Base-by-base conservation (phyloP, 495 filamentous ascomycete genomes). In the Lasiosphaeria miniovina region DNA sequence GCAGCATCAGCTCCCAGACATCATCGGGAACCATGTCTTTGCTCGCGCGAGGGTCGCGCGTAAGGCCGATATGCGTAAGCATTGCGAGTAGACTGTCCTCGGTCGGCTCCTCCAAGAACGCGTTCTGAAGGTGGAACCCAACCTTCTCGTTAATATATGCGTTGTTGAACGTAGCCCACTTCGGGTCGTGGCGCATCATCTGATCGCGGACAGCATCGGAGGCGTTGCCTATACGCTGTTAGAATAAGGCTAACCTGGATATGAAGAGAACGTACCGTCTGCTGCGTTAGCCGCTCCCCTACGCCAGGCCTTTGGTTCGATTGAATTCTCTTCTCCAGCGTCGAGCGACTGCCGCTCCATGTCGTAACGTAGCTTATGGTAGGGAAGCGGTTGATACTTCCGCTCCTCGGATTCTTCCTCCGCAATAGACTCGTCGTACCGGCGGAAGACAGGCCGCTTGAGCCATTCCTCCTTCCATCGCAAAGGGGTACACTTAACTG, bases 151-250 rank as follows among this genome's bases (percentile, higher is more conserved):
- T 68, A 17, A 61, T 61, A 35, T 66, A 68, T 2, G 60, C 56
- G 12, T 38, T 48, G 24, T 63, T 60, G 40, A 62, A 66, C 32
- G 60, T 60, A 0, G 56, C 60, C 36, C 40, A 65, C 43, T 68
- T 58, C 33, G 60, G 56, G 24, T 68, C 55, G 43, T 68, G 56
- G 36, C 63, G 51, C 63, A 65, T 68, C 46, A 68, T 60, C 57
- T 65, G 51, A 36, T 53, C 10, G 32, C 51, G 51, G 10, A 53
- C 51, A 17, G 32, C 51, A 53, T 53, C 51, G 12, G 51, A 1
- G 4, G 51, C 51, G 0, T 53, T 53, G 4, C 51, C 32, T 53
- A 15, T 4, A 3, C 17, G n/a, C 3, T 4, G 6, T 53, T 36
- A n/a, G 35, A 17, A 9, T n/a, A n/a, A n/a, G 6, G 31, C 3